Evolutionary conservation across 2,329 filamentous ascomycete species (phyloP).

Genomic region (Pestalotiopsis sp.): DNA sequence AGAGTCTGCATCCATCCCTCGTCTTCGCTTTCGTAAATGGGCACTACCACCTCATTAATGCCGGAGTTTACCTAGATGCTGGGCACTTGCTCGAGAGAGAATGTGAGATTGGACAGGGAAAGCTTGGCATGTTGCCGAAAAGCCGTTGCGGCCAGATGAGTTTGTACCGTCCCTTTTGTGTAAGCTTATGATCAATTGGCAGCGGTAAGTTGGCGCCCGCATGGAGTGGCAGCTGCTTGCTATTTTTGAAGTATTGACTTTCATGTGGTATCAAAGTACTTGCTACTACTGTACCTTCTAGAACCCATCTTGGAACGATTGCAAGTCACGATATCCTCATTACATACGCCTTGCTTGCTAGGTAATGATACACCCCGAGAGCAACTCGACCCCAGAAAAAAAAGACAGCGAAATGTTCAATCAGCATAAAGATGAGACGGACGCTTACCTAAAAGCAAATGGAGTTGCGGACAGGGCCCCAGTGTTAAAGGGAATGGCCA

Average conservation of each 20-base stretch:
- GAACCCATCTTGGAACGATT: too few relatives aligned
- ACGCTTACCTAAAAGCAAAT: neutral
- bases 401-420: conserved; percentile 1
- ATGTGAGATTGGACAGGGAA: conserved; percentile 2
- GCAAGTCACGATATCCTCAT: too few relatives aligned
- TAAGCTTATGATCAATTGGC: neutral
- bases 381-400: neutral
- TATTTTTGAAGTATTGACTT: neutral
- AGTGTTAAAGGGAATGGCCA: neutral
- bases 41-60: neutral
- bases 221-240: neutral
- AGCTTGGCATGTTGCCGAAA: conserved; percentile 7
- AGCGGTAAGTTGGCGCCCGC: neutral
- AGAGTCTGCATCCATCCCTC: neutral
- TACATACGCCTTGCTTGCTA: neutral
- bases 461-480: neutral
- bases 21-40: neutral
- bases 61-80: neutral
- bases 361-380: neutral
- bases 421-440: conserved; percentile 1
- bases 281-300: too few relatives aligned
- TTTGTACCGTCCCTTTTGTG: neutral
- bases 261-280: too few relatives aligned
- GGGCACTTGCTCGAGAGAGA: neutral
- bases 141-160: neutral